A percentile compares a stretch with the other conserved stretches of the same genome.
These are phyloP conservation scores for Vigna trinervia DNA, from an alignment of 306 rosid genomes.

Conservation along the genomic window DNA sequence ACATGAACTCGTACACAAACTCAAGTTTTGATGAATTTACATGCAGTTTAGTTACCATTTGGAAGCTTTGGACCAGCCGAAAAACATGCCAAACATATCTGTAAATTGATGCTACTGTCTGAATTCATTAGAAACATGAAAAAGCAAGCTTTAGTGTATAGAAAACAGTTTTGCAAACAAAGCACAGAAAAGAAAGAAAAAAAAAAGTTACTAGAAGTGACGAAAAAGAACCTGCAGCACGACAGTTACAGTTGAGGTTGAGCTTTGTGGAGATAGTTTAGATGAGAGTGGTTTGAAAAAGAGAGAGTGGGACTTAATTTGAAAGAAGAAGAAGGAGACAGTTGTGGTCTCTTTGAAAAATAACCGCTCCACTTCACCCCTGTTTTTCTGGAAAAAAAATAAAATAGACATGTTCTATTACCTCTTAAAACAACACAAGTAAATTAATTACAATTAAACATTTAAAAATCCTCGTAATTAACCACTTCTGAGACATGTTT, in stretches of 20 bases:
- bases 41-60: conserved; percentile 63
- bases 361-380: conserved; percentile 57
- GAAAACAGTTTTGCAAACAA: background rate
- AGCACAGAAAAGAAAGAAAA: background rate
- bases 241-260: conserved; percentile 21
- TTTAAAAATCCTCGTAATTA: too few relatives aligned
- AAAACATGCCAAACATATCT: conserved; percentile 74
- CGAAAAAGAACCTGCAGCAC: background rate
- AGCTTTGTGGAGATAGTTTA: conserved; percentile 29
- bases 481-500: too few relatives aligned
- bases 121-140: conserved; percentile 20
- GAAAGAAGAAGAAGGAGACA: conserved; percentile 41
- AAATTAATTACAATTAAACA: too few relatives aligned
- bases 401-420: too few relatives aligned
- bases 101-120: background rate
- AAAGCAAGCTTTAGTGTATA: background rate
- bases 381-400: background rate
- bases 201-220: background rate
- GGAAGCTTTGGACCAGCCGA: conserved; percentile 90
- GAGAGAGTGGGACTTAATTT: conserved; percentile 23
- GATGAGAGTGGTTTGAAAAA: conserved; percentile 62
- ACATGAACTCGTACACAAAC: background rate
- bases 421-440: too few relatives aligned
- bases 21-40: background rate
- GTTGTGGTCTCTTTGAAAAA: conserved; percentile 52